A percentile compares a stretch with the other conserved stretches of the same genome.
These are phyloP conservation scores for Przewalskia tangutica DNA, from an alignment of 257 asterid species.

Conservation along the genomic window DNA sequence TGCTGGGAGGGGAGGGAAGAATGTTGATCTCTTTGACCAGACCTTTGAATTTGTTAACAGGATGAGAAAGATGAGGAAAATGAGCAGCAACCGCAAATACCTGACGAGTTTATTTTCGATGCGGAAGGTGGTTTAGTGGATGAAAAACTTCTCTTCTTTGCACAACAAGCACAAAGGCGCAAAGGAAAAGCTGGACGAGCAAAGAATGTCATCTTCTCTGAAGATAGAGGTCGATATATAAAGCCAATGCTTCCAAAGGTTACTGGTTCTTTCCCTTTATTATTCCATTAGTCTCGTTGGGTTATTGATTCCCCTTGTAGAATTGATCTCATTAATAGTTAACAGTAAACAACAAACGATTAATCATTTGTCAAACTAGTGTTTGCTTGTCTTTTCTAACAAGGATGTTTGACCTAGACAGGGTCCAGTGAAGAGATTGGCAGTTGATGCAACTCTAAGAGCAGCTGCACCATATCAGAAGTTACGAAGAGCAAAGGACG, in stretches of 20 bases:
- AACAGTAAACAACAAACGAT: neutral
- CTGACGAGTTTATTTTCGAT: slow-evolving; percentile 93
- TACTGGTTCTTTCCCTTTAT: slow-evolving; percentile 5
- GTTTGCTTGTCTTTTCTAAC: slow-evolving; percentile 10
- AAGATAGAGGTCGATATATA: slow-evolving; percentile 91
- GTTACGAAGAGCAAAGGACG: slow-evolving; percentile 81
- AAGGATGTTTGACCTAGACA: slow-evolving; percentile 27
- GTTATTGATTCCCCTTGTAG: neutral
- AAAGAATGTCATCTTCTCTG: slow-evolving; percentile 90
- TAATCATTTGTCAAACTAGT: neutral
- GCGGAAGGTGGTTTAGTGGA: slow-evolving; percentile 96
- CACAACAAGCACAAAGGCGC: slow-evolving; percentile 89
- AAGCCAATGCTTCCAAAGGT: slow-evolving; percentile 99
- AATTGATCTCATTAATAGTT: neutral
- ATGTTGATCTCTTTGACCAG: neutral
- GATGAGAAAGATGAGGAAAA: slow-evolving; percentile 72
- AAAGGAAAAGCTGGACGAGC: slow-evolving; percentile 98
- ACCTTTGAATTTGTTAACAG: slow-evolving; percentile 26
- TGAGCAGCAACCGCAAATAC: slow-evolving; percentile 88
- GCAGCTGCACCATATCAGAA: slow-evolving; percentile 99
- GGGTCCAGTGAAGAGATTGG: slow-evolving; percentile 97
- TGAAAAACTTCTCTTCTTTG: slow-evolving; percentile 97
- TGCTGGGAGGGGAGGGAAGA: neutral
- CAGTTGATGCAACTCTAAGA: slow-evolving; percentile 99
- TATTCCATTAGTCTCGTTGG: neutral